Evolutionary conservation across 805 yeast species (phyloP).

Genomic region (Starmerella potacharoeniae): DNA sequence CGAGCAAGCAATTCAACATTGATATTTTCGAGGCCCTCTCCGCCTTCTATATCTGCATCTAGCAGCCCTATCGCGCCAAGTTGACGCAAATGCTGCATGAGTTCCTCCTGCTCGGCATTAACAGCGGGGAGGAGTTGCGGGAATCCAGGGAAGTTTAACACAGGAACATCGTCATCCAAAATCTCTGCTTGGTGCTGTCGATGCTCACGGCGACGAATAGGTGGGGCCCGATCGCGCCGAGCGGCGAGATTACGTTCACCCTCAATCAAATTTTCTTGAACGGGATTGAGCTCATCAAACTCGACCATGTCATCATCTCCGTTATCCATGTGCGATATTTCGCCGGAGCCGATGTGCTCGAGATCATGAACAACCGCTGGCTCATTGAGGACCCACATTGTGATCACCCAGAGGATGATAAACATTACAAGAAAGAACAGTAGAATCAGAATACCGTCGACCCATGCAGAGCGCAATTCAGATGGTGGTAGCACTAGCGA

Average conservation of each 20-base stretch:
- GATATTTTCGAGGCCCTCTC: neutral
- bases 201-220: neutral
- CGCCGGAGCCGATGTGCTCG: conserved; percentile 19
- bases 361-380: conserved; percentile 17
- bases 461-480: conserved; percentile 7
- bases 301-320: conserved; percentile 14
- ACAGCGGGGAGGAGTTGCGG: neutral
- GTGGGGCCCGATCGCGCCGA: neutral
- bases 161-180: neutral
- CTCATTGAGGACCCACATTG: conserved; percentile 15
- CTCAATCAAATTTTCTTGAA: neutral
- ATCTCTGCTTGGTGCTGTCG: neutral
- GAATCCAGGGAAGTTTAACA: neutral
- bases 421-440: neutral
- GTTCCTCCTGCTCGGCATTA: neutral
- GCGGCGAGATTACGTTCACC: neutral
- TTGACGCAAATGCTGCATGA: neutral
- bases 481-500: conserved; percentile 8
- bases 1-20: neutral
- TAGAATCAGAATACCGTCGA: conserved; percentile 12
- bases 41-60: neutral
- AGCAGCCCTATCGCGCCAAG: neutral
- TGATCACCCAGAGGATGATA: conserved; percentile 10
- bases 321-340: conserved; percentile 16
- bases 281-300: conserved; percentile 3